A percentile compares a stretch with the other conserved stretches of the same genome.
Evolutionary conservation across 108 stramenopile genomes (phyloP).

Genomic region (Nitzschia sp.): DNA sequence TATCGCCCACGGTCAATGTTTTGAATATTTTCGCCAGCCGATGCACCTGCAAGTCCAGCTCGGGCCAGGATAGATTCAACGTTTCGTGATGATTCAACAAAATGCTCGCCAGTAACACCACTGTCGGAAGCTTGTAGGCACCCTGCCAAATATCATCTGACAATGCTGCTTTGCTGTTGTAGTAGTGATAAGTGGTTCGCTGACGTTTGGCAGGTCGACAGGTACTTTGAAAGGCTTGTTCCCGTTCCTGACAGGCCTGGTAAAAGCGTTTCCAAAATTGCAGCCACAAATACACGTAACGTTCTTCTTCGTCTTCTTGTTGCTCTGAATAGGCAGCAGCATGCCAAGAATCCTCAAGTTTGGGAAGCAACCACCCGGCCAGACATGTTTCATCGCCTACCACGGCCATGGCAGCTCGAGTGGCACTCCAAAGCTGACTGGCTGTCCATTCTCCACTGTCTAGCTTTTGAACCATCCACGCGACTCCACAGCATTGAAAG

Average conservation of each 20-base stretch:
- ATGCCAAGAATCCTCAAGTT: not conserved
- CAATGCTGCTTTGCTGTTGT: not conserved
- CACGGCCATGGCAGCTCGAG: constrained; percentile 6
- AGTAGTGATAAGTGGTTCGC: constrained; percentile 13
- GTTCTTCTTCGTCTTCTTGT: not conserved
- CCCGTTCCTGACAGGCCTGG: not conserved
- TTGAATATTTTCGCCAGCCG: constrained; percentile 19
- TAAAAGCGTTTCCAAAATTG: constrained; percentile 27
- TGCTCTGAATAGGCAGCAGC: not conserved
- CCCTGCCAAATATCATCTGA: constrained; percentile 7
- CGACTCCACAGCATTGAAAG: constrained; percentile 22
- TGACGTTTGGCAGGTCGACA: constrained; percentile 26
- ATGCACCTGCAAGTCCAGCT: not conserved
- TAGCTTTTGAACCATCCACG: constrained; percentile 17
- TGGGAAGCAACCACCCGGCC: constrained; percentile 22
- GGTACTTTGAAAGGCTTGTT: not conserved
- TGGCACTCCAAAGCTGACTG: constrained; percentile 4
- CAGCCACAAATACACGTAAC: constrained; percentile 1
- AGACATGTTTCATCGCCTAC: not conserved
- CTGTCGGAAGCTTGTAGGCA: constrained; percentile 25
- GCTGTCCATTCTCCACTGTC: not conserved
- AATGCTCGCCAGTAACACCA: constrained; percentile 1
- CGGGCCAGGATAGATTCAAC: not conserved
- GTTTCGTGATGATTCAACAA: not conserved
- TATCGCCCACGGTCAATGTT: constrained; percentile 12